Conservation (phyloP, 129 eudicot species). For the Cynara cardunculus region DNA sequence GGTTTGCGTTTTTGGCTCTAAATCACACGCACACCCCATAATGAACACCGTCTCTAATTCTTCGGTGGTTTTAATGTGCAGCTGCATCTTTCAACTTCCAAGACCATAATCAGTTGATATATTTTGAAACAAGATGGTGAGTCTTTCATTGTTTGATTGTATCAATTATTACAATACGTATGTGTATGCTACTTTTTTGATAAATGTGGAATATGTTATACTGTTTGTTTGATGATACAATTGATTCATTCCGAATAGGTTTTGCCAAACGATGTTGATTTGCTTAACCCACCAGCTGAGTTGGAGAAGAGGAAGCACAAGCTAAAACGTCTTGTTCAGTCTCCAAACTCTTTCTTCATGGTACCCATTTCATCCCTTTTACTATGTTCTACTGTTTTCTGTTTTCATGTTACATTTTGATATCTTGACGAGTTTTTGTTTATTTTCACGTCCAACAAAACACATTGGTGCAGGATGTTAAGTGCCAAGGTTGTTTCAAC, state of each 20-base stretch:
- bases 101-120: not conserved
- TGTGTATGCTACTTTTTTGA: not conserved
- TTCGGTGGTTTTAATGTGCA: not conserved
- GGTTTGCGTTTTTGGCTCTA: not conserved
- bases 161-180: not conserved
- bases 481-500: conserved; percentile 56
- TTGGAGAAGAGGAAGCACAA: conserved; percentile 60
- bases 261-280: conserved; percentile 45
- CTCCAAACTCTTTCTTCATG: conserved; percentile 62
- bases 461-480: conserved; percentile 36
- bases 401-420: not conserved
- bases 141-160: not conserved
- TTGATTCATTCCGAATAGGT: conserved; percentile 10
- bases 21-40: not conserved
- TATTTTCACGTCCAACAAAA: not conserved
- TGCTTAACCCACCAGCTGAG: conserved; percentile 52
- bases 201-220: not conserved
- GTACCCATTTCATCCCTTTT: conserved; percentile 8
- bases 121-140: not conserved
- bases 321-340: conserved; percentile 52
- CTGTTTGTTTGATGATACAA: not conserved
- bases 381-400: not conserved
- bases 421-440: not conserved
- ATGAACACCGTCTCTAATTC: not conserved
- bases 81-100: not conserved